A percentile compares a stretch with the other conserved stretches of the same genome.
These are phyloP conservation scores for Apocynum venetum DNA, from an alignment of 257 asterid genomes.

Conservation along the genomic window DNA sequence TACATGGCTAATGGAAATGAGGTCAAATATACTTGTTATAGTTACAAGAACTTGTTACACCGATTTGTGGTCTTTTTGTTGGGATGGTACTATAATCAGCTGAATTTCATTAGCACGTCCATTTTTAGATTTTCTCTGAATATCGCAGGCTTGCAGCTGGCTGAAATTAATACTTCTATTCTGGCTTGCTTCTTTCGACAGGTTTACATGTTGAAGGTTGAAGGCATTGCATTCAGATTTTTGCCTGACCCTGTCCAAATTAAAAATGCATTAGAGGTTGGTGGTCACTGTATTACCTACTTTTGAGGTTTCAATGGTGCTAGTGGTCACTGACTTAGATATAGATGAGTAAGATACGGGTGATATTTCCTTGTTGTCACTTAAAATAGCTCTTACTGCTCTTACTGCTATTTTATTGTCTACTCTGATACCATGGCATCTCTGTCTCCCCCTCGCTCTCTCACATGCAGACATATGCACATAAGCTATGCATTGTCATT, in stretches of 20 bases:
- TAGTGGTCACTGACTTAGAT: not conserved
- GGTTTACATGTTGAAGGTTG: conserved; percentile 97
- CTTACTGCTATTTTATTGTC: not conserved
- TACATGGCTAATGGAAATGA: not conserved
- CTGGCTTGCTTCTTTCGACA: conserved; percentile 24
- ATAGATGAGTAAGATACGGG: not conserved
- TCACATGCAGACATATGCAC: not conserved
- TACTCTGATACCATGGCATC: not conserved
- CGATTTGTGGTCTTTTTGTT: not conserved
- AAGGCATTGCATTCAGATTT: conserved; percentile 93
- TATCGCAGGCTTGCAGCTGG: not conserved
- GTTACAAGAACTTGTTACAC: not conserved
- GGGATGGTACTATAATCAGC: not conserved
- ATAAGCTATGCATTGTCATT: not conserved
- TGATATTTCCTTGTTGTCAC: not conserved
- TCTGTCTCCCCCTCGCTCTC: not conserved
- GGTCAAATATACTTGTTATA: not conserved
- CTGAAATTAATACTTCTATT: not conserved
- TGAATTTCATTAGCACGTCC: not conserved
- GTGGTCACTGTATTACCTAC: conserved; percentile 11
- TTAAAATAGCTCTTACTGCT: not conserved
- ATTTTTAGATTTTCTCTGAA: not conserved
- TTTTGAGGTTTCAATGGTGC: not conserved
- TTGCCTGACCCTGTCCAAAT: conserved; percentile 93
- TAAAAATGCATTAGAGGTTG: conserved; percentile 87